Evolutionary conservation across 176 grass and related monocot genomes (phyloP).

Genomic region (Cenchrus fungigraminus): DNA sequence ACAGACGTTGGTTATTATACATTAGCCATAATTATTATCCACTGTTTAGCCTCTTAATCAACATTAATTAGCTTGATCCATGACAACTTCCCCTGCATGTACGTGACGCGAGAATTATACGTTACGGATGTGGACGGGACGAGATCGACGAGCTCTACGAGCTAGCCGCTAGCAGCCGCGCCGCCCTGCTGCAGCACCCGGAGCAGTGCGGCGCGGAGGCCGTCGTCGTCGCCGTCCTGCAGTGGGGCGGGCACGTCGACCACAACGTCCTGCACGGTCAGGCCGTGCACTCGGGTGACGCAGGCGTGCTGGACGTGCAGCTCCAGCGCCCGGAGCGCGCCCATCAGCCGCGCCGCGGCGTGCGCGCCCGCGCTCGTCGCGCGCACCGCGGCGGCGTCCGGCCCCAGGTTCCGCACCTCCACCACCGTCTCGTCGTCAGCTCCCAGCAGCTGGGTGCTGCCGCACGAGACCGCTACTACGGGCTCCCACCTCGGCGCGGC

Average conservation of each 20-base stretch:
- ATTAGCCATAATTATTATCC: too few species aligned
- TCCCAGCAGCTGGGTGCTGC: neutral
- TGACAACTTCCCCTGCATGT: too few species aligned
- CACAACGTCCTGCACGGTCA: slow-evolving; percentile 62
- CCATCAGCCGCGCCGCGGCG: slow-evolving; percentile 65
- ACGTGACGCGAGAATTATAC: too few species aligned
- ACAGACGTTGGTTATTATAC: too few species aligned
- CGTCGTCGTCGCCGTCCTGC: slow-evolving; percentile 37
- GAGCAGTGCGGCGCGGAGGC: slow-evolving; percentile 52
- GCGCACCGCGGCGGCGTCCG: slow-evolving; percentile 42
- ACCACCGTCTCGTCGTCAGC: neutral
- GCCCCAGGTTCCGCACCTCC: slow-evolving; percentile 47
- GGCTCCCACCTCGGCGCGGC: slow-evolving; percentile 15
- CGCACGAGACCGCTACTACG: neutral
- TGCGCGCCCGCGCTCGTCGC: slow-evolving; percentile 30
- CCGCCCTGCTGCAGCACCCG: slow-evolving; percentile 33
- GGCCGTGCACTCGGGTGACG: neutral
- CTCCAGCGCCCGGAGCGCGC: slow-evolving; percentile 52
- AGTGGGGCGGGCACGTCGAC: slow-evolving; percentile 53
- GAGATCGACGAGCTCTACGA: too few species aligned
- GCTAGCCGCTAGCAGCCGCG: neutral
- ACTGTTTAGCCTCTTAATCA: too few species aligned
- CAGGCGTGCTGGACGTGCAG: slow-evolving; percentile 3
- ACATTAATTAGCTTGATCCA: too few species aligned
- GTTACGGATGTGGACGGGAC: too few species aligned